Evolutionary conservation across 2,329 filamentous ascomycete species (phyloP), one percentile per base, ranked within the genome.

Genomic region (Hypomyces rosellus): DNA sequence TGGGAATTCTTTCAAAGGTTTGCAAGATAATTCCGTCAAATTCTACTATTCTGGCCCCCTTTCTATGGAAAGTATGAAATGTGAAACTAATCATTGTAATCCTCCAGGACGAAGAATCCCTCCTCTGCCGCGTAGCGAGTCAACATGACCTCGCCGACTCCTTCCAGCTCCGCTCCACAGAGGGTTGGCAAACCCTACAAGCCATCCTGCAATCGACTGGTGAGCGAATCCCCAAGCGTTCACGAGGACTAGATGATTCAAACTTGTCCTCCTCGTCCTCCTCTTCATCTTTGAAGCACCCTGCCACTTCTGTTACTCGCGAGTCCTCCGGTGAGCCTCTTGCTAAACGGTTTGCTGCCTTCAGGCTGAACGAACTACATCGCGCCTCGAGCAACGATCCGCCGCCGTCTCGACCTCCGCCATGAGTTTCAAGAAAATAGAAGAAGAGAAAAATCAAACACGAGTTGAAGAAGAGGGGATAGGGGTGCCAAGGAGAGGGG

Each of bases 181-280:
- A 86, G 65, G 93, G 93, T 64, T 99, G 93, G 93, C 88, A 91
- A 69, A 97, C 89, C 53, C 78, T 99, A 65, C 80, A 92, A 72
- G 86, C 88, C 69, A 95, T 99, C 68, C 81, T 97, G 74, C 84
- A 93, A 84, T 88, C 90, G 82, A 90, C 89, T 80, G 89, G 91
- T 95, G 91, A 96, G 88, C 86, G 86, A 82, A 82, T 86, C 81
- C 85, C 84, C 71, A 95, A 93, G 79, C 87, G 82, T 65, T 70
- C 66, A 65, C 73, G 72, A 63, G 66, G 69, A 59, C 62, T 65
- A 62, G 66, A 65, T 65, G 69, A 57, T 58, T 59, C 57, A 59
- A 55, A 57, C 59, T 55, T 59, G 52, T 56, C 58, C 45, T 53
- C 55, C 33, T 37, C 45, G 38, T 55, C 54, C 36, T 57, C 60